Percentiles rank a stretch among this genome's conserved stretches.
Evolutionary conservation across 352 stramenopile genomes (phyloP).

Genomic region (Pythium monospermum): DNA sequence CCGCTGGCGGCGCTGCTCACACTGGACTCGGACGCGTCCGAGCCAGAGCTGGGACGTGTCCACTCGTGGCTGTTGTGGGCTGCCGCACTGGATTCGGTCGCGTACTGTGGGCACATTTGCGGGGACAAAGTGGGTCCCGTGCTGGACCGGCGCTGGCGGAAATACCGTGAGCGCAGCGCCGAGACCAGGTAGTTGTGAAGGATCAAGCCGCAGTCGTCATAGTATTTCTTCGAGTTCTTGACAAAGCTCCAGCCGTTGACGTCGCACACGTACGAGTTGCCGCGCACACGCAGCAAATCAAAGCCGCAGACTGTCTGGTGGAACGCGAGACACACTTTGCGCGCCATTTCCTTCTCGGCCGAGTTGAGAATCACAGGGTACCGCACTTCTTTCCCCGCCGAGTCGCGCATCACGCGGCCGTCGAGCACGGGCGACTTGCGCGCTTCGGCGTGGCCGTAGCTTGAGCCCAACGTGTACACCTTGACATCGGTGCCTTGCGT

Average conservation of each 20-base stretch:
- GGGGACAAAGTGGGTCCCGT: slow-evolving; percentile 31
- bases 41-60: slow-evolving; percentile 51
- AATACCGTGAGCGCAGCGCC: slow-evolving; percentile 70
- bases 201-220: slow-evolving; percentile 97
- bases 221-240: slow-evolving; percentile 98
- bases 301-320: slow-evolving; percentile 99
- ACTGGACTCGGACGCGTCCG: slow-evolving; percentile 65
- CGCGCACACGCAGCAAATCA: slow-evolving; percentile 94
- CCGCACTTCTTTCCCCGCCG: slow-evolving; percentile 96
- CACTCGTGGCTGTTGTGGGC: slow-evolving; percentile 13
- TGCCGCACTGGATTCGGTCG: slow-evolving; percentile 42
- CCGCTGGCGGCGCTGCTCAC: slow-evolving; percentile 52
- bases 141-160: slow-evolving; percentile 63
- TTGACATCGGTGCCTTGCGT: slow-evolving; percentile 99
- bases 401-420: slow-evolving; percentile 91
- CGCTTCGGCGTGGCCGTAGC: slow-evolving; percentile 99
- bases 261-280: slow-evolving; percentile 97
- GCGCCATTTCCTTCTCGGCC: slow-evolving; percentile 98
- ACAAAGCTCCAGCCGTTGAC: slow-evolving; percentile 99
- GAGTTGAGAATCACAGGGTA: slow-evolving; percentile 99
- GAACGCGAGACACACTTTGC: slow-evolving; percentile 93
- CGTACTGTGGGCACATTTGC: slow-evolving; percentile 79
- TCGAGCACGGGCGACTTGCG: slow-evolving; percentile 98
- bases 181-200: slow-evolving; percentile 89
- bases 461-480: slow-evolving; percentile 97